Percentiles rank a stretch among this genome's conserved stretches.
phyloP scores from a whole-genome alignment of 2,329 filamentous ascomycete genomes.

The Colletotrichum abscissum region DNA sequence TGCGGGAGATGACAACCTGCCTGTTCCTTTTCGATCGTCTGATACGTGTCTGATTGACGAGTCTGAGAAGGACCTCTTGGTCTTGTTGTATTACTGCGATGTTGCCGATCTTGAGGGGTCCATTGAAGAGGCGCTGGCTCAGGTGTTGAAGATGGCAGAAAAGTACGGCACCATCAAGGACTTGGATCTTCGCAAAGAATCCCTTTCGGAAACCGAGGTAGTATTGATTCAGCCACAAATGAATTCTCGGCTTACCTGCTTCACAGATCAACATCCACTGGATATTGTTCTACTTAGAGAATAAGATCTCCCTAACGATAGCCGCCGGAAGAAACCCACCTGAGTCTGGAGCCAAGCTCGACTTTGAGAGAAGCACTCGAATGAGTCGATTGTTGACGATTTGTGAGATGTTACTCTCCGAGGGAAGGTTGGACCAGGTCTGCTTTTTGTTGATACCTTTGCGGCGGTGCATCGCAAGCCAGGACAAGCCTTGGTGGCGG shows the following conservation, averaged over 20 bases:
- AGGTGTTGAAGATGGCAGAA: constrained; percentile 14
- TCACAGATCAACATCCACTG: constrained; percentile 22
- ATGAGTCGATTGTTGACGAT: constrained; percentile 33
- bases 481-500: constrained; percentile 25
- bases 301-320: constrained; percentile 1
- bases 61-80: constrained; percentile 34
- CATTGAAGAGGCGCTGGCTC: constrained; percentile 25
- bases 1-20: neutral
- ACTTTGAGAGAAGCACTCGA: constrained; percentile 22
- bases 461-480: constrained; percentile 9
- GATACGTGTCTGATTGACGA: constrained; percentile 29
- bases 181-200: constrained; percentile 34
- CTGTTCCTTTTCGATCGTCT: constrained; percentile 18
- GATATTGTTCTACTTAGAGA: constrained; percentile 28
- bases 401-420: constrained; percentile 33
- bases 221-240: too few relatives aligned
- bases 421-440: constrained; percentile 31
- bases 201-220: constrained; percentile 35
- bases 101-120: constrained; percentile 7
- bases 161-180: constrained; percentile 34
- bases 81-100: constrained; percentile 36
- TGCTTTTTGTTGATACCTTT: constrained; percentile 35
- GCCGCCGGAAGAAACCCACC: neutral
- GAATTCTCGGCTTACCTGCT: neutral
- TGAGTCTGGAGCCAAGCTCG: constrained; percentile 3